phyloP scores from a whole-genome alignment of 352 stramenopile species.

The Plasmopara viticola region DNA sequence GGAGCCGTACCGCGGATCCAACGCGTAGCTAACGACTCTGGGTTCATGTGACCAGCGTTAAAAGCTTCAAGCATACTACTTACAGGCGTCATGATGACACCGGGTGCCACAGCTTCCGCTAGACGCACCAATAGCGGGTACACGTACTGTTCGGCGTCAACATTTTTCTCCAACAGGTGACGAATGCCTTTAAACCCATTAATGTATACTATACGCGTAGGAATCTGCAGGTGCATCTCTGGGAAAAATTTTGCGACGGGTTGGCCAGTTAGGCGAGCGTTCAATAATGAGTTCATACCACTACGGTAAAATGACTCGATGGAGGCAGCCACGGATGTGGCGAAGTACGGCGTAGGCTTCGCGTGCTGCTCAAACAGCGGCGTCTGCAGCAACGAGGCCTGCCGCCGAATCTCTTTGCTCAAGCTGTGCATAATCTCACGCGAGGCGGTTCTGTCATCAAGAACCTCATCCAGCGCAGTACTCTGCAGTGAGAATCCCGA shows the following conservation, averaged over 20 bases:
- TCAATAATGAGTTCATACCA: conserved; percentile 89
- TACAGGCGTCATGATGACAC: conserved; percentile 91
- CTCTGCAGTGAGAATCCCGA: conserved; percentile 67
- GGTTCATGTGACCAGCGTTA: conserved; percentile 92
- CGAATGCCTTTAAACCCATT: conserved; percentile 91
- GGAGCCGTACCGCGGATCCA: conserved; percentile 88
- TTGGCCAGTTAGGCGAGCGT: conserved; percentile 78
- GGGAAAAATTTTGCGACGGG: conserved; percentile 82
- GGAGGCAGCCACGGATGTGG: conserved; percentile 86
- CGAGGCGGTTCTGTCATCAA: conserved; percentile 67
- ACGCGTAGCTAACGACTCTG: conserved; percentile 77
- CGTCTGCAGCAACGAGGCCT: conserved; percentile 80
- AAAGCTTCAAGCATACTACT: conserved; percentile 89
- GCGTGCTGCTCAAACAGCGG: conserved; percentile 88
- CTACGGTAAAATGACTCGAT: conserved; percentile 92
- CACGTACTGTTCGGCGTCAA: conserved; percentile 76
- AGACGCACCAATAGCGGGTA: conserved; percentile 77
- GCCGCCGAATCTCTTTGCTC: conserved; percentile 83
- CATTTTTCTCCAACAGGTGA: conserved; percentile 79
- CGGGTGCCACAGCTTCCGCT: conserved; percentile 74
- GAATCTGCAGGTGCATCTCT: conserved; percentile 93
- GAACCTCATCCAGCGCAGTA: conserved; percentile 58
- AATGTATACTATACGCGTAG: conserved; percentile 89
- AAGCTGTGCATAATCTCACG: conserved; percentile 83
- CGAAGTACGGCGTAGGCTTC: conserved; percentile 86